Conservation (phyloP, 305 asterid species). For the Fraxinus ornus region DNA sequence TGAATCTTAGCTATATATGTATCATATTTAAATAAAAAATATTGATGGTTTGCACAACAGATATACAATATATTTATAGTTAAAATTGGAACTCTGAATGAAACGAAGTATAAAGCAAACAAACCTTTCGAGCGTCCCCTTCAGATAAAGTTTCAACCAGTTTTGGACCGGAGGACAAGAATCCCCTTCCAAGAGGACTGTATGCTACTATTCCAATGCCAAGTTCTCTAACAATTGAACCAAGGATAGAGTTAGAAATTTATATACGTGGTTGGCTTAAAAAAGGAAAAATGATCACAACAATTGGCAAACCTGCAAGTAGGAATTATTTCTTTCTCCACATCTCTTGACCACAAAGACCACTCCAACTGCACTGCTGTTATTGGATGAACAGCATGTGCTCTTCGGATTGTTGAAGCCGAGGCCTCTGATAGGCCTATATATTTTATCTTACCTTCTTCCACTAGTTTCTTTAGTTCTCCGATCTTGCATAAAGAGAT, state of each 20-base stretch:
- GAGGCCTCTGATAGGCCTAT: constrained; percentile 72
- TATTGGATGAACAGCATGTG: constrained; percentile 47
- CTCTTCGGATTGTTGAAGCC: constrained; percentile 52
- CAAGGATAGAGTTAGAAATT: not conserved
- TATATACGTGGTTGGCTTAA: not conserved
- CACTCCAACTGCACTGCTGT: constrained; percentile 51
- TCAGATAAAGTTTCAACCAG: constrained; percentile 50
- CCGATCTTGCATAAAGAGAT: constrained; percentile 42
- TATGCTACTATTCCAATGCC: not conserved
- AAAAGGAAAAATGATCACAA: not conserved
- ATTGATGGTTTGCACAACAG: not conserved
- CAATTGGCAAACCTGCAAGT: constrained; percentile 40
- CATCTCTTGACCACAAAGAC: constrained; percentile 52
- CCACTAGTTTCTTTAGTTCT: constrained; percentile 67
- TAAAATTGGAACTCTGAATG: not conserved
- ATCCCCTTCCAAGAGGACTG: not conserved
- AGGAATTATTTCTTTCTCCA: constrained; percentile 44
- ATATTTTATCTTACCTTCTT: constrained; percentile 77
- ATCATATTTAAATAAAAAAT: too few relatives aligned
- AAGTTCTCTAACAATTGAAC: constrained; percentile 38
- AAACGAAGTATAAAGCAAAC: constrained; percentile 15
- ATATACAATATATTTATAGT: not conserved
- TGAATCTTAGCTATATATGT: not conserved
- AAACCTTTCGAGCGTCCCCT: constrained; percentile 65
- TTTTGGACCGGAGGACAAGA: constrained; percentile 39